Evolutionary conservation across 148 eudicot species (phyloP).

Genomic region (Silene latifolia): DNA sequence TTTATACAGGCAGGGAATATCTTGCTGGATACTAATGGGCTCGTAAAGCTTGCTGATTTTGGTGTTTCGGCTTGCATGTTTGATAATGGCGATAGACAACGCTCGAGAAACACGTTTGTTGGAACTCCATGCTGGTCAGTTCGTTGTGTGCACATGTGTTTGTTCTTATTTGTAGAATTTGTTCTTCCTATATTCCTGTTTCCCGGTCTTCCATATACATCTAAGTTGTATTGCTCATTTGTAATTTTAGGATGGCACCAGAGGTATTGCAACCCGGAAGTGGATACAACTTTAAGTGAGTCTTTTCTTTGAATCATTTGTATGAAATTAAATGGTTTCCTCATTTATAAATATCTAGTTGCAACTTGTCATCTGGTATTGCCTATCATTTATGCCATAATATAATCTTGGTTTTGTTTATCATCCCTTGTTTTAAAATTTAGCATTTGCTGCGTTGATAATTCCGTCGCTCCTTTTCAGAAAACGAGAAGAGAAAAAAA

Average conservation of each 20-base stretch:
- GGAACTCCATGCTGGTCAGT: conserved; percentile 99
- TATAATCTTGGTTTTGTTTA: background rate
- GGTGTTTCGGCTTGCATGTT: conserved; percentile 99
- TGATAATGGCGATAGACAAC: conserved; percentile 89
- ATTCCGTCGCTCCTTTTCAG: background rate
- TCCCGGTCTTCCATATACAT: background rate
- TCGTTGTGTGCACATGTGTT: background rate
- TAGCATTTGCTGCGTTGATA: background rate
- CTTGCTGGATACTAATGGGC: conserved; percentile 72
- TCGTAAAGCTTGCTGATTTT: conserved; percentile 88
- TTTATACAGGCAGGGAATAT: conserved; percentile 86
- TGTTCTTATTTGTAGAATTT: too few relatives aligned
- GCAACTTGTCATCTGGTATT: background rate
- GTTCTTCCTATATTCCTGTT: background rate
- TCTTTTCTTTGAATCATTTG: conserved; percentile 1
- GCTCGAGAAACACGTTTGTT: conserved; percentile 93
- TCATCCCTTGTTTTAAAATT: background rate
- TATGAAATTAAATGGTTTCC: background rate
- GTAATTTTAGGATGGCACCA: conserved; percentile 87
- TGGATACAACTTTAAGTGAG: conserved; percentile 97
- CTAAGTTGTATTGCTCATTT: background rate
- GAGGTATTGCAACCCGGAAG: conserved; percentile 95
- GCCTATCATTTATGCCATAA: background rate
- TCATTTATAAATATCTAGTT: background rate
- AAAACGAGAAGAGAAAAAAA: background rate